Evolutionary conservation across 192 early-diverging fungal genomes (phyloP), one percentile per base, ranked within the genome.

Genomic region (Mortierella alpina): DNA sequence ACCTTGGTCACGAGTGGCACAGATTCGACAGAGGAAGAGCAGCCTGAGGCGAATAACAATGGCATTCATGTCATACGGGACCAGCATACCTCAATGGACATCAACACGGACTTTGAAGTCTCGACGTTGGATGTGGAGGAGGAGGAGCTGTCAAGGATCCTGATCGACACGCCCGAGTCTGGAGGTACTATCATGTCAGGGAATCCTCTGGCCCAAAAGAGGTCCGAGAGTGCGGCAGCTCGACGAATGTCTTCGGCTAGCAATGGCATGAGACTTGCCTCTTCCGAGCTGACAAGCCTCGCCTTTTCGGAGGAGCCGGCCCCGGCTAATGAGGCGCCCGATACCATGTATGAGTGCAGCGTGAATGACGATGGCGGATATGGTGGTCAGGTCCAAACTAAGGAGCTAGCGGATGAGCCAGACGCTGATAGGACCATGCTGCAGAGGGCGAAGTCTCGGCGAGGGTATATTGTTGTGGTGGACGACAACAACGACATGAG

Each of bases 401-500:
- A 46, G 17, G 54, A 69, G 10, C 9, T 69, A 2, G 40, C 18
- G 9, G 52, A 66, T 15, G 62, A 70, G 3, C 52, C 42, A 14
- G 55, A 62, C 39, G 42, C 57, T 15, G 59, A 42, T 1, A 60
- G 14, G n/a, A 40, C 23, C 2, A 18, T 20, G 45, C 10, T 66
- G 62, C 64, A 57, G 9, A 18, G 10, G 23, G 20, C 53, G 4
- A 12, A n/a, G 20, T 63, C 73, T 7, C n/a, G 69, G 40, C 62
- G 72, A 40, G 22, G 68, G 9, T 82, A 59, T 20, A 86, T 86
- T 6, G 48, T 88, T 40, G 20, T 85, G 15, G 82, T 84, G 7
- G 86, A 88, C 48, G 86, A 88, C 59, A 88, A 86, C 51, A 68
- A 68, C 23, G 86, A 88, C 23, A 88, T 88, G 86, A 56, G 86